Conservation (phyloP, 768 basidiomycete genomes). For the Phylloporus rhodoxanthus region DNA sequence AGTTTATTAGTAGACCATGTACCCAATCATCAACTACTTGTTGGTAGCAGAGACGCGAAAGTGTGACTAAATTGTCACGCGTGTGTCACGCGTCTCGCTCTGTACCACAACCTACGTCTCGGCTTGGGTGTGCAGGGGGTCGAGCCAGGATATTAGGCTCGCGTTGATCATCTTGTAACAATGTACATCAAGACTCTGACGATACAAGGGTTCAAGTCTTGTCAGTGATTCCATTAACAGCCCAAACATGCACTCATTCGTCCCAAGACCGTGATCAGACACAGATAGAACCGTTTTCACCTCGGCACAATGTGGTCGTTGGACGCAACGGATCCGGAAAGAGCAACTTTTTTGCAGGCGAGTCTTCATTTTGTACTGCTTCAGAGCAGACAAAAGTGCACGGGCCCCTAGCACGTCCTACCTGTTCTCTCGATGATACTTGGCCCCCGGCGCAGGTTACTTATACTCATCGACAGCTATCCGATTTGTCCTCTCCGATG, state of each 20-base stretch:
- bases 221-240: conserved; percentile 35
- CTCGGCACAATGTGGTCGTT: conserved; percentile 93
- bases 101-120: not conserved
- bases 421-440: not conserved
- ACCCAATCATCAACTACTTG: too few species aligned
- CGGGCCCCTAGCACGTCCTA: not conserved
- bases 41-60: too few species aligned
- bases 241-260: conserved; percentile 2
- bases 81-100: conserved; percentile 14
- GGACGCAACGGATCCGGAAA: conserved; percentile 98
- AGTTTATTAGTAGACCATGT: not conserved
- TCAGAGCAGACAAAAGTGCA: not conserved
- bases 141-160: not conserved
- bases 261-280: conserved; percentile 75
- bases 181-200: conserved; percentile 90
- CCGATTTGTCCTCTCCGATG: conserved; percentile 95
- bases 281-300: conserved; percentile 90
- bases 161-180: not conserved
- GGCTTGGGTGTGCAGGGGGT: not conserved
- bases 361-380: conserved; percentile 18
- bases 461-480: conserved; percentile 53
- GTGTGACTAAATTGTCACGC: conserved; percentile 20
- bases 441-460: not conserved
- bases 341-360: conserved; percentile 96
- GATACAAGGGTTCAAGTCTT: conserved; percentile 98